Conservation (phyloP, 2,329 filamentous ascomycete species). For the Alternaria gaisen region DNA sequence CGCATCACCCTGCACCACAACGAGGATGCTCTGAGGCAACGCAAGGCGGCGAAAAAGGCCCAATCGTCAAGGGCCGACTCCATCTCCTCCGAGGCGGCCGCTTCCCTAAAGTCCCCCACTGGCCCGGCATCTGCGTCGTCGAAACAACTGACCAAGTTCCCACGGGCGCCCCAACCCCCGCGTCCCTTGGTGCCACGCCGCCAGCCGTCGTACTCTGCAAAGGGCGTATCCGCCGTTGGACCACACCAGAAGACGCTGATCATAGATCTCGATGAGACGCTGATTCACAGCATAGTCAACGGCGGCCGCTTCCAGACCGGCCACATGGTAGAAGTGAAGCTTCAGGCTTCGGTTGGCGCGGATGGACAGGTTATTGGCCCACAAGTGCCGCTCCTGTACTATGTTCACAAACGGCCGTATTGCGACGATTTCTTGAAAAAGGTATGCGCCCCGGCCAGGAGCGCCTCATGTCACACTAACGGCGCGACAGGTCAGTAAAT, state of each 20-base stretch:
- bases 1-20: conserved; percentile 89
- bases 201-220: conserved; percentile 80
- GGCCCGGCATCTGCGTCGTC: conserved; percentile 71
- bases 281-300: conserved; percentile 98
- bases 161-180: conserved; percentile 86
- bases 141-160: conserved; percentile 81
- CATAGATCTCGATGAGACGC: conserved; percentile 92
- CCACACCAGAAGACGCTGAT: conserved; percentile 85
- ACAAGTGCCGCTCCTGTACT: conserved; percentile 96
- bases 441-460: conserved; percentile 56
- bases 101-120: conserved; percentile 90
- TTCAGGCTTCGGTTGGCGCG: conserved; percentile 75
- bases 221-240: conserved; percentile 46
- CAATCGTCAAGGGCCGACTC: conserved; percentile 42
- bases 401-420: conserved; percentile 96
- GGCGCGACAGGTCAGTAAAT: conserved; percentile 77
- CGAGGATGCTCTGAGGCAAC: conserved; percentile 76
- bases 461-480: conserved; percentile 27
- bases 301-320: conserved; percentile 94
- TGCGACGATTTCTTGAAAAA: conserved; percentile 96
- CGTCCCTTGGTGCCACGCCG: conserved; percentile 87
- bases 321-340: conserved; percentile 97
- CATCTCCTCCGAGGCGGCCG: conserved; percentile 59
- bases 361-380: conserved; percentile 76
- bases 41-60: conserved; percentile 74